Conservation (phyloP, 768 basidiomycete genomes). For the Agaricus sinodeliciosus region DNA sequence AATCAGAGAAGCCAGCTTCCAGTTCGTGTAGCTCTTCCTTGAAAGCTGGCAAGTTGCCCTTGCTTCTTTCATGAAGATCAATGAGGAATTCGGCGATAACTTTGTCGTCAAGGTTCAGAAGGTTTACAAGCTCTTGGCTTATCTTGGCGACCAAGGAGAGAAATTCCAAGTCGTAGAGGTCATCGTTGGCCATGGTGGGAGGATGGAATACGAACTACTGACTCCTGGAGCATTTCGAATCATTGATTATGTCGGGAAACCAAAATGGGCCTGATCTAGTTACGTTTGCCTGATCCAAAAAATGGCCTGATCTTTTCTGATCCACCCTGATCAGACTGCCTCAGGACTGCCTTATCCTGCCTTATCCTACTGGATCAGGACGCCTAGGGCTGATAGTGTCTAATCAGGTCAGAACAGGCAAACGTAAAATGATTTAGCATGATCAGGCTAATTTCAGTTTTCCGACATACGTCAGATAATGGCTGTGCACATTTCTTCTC, state of each 20-base stretch:
- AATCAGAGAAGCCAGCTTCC: slow-evolving; percentile 83
- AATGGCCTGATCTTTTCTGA: too few species aligned
- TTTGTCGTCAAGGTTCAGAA: slow-evolving; percentile 82
- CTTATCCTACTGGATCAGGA: too few species aligned
- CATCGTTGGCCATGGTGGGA: slow-evolving; percentile 52
- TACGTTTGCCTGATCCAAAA: too few species aligned
- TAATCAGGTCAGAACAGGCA: too few species aligned
- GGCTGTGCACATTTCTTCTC: background rate
- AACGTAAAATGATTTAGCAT: too few species aligned
- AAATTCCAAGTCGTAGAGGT: slow-evolving; percentile 89
- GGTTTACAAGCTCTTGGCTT: slow-evolving; percentile 88
- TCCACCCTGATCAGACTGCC: too few species aligned
- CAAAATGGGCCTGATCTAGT: too few species aligned
- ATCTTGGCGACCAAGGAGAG: slow-evolving; percentile 90
- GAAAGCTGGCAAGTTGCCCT: slow-evolving; percentile 68
- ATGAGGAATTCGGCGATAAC: slow-evolving; percentile 95
- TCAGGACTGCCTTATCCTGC: too few species aligned
- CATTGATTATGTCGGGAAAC: slow-evolving; percentile 2
- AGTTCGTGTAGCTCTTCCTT: slow-evolving; percentile 69
- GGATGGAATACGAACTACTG: slow-evolving; percentile 1
- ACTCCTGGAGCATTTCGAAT: background rate
- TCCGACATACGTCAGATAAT: too few species aligned
- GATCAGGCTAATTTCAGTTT: too few species aligned
- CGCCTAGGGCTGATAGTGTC: too few species aligned
- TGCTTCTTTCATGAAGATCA: slow-evolving; percentile 77